Base-by-base conservation (phyloP, 2,329 filamentous ascomycete genomes). In the Thielaviopsis ethacetica region DNA sequence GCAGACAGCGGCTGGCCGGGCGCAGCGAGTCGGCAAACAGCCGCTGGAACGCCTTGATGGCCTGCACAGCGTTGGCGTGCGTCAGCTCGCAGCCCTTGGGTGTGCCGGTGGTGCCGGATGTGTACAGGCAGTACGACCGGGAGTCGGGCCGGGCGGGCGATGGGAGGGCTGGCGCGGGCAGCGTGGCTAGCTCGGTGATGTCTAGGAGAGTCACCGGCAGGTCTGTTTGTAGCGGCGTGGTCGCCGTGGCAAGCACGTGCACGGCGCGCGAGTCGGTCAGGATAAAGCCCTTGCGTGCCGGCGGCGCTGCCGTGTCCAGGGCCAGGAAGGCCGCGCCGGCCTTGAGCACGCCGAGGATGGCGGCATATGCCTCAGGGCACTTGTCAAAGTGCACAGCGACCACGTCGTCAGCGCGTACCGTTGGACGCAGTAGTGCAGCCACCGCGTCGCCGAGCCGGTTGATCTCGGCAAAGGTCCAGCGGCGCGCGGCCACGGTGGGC, bases 71-170 rank as follows among this genome's bases (percentile, higher is more conserved):
- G 68, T 95, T 96, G 56, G 89, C 83, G 66, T 96, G 91, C 0
- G 86, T 94, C 53, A 96, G 83, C 61, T 93, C 82, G 64, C 90
- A 95, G 1, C 89, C 89, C 65, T 95, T 95, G 0, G 90, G 89
- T 0, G 82, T 86, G 2, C 89, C 89, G 0, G 89, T 95, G 0
- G 89, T 94, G 3, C 89, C 88, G 3, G 86, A 91, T 0, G 89
- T 95, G 68, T 94, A 95, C 1, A 95, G 75, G 61, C 88, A 91
- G 67, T 94, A 95, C 64, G 85, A 89, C 0, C 82, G 81, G 63
- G 84, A 79, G 22, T 78, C 72, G 15, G 68, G 67, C 3, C n/a
- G 44, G 1, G 59, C 59, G 6, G 53, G 50, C n/a, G 44, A 47
- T 3, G 54, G 24, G 21, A 34, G n/a, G 12, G 41, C 52, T 34